Evolutionary conservation across 2,329 filamentous ascomycete species (phyloP).

Genomic region (Periconia sp.): DNA sequence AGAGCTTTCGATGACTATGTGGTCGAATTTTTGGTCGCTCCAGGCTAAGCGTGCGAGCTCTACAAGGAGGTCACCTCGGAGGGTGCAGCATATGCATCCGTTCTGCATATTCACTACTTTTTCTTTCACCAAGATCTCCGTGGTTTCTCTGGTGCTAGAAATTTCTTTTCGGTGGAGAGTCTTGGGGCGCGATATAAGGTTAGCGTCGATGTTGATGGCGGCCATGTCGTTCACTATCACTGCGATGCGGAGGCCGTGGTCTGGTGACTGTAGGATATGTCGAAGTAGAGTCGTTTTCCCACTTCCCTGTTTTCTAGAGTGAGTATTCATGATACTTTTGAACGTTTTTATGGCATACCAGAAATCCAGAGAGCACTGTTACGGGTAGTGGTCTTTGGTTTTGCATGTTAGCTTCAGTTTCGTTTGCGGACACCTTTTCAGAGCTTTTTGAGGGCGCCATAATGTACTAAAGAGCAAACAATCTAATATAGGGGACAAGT

Average conservation of each 20-base stretch:
- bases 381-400: conserved; percentile 53
- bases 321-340: not conserved
- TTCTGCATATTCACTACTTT: conserved; percentile 71
- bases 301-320: conserved; percentile 53
- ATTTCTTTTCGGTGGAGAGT: conserved; percentile 34
- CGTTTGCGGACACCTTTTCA: not conserved
- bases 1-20: conserved; percentile 71
- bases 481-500: no score
- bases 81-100: conserved; percentile 73
- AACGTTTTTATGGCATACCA: conserved; percentile 41
- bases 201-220: conserved; percentile 64
- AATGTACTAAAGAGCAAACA: no score
- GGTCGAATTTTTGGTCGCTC: conserved; percentile 63
- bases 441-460: no score
- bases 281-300: conserved; percentile 73
- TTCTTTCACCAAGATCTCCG: conserved; percentile 59
- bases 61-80: conserved; percentile 70
- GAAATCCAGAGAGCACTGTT: conserved; percentile 62
- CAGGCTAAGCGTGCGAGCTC: conserved; percentile 68
- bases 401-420: conserved; percentile 9
- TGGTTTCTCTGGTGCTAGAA: not conserved
- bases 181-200: conserved; percentile 55
- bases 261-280: conserved; percentile 64
- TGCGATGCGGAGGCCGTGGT: conserved; percentile 69
- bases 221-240: conserved; percentile 74